Evolutionary conservation across 306 rosid species (phyloP).

Genomic region (Amphicarpaea edgeworthii): DNA sequence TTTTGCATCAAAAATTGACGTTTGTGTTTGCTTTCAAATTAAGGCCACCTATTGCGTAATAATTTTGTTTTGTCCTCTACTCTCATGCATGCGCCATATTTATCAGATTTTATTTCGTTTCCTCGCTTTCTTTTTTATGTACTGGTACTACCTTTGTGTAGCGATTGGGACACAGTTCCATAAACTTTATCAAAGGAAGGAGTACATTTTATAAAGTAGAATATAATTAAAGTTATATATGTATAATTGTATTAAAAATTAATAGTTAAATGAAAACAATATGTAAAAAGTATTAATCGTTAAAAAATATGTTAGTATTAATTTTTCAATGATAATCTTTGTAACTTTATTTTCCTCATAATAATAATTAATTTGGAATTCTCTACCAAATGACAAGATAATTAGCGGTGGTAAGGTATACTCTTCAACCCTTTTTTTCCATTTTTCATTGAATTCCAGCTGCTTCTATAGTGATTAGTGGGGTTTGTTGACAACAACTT

Average conservation of each 20-base stretch:
- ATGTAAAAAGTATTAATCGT: background rate
- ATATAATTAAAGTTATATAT: background rate
- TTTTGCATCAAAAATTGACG: background rate
- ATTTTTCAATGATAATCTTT: no score
- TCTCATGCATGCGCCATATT: background rate
- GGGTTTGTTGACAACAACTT: background rate
- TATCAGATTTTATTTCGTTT: background rate
- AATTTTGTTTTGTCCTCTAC: background rate
- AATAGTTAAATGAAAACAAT: background rate
- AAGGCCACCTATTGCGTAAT: background rate
- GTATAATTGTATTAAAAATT: background rate
- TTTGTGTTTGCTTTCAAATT: conserved; percentile 11
- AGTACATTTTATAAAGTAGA: no score
- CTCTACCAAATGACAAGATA: background rate
- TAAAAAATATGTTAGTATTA: no score
- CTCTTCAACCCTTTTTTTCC: background rate
- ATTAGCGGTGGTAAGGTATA: background rate
- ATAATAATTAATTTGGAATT: background rate
- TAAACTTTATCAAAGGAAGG: background rate
- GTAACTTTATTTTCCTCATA: background rate
- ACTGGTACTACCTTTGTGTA: background rate
- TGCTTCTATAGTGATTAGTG: background rate
- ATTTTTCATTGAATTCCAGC: background rate
- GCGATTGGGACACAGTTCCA: background rate
- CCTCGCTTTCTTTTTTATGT: background rate